A percentile compares a stretch with the other conserved stretches of the same genome.
These are phyloP conservation scores for Tarenaya hassleriana DNA, from an alignment of 345 rosid genomes.

Conservation along the genomic window DNA sequence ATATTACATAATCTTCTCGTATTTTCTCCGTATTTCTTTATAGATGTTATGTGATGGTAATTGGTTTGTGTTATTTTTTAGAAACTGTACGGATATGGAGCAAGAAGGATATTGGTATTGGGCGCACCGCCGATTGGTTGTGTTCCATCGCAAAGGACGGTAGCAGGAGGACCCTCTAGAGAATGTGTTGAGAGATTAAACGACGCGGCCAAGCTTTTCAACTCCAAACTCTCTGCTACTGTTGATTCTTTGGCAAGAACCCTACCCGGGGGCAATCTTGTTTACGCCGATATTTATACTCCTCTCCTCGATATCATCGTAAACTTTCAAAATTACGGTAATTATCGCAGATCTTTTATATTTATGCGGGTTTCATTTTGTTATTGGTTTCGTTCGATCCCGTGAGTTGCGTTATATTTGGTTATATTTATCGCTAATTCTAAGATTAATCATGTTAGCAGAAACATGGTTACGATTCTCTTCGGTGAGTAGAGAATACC, in stretches of 20 bases:
- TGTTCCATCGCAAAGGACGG: constrained; percentile 63
- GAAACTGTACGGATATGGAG: constrained; percentile 47
- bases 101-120: constrained; percentile 45
- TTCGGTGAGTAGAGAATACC: no score
- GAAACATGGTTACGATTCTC: no score
- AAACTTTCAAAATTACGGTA: constrained; percentile 44
- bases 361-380: no score
- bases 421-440: no score
- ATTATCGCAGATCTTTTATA: background rate
- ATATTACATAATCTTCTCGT: no score
- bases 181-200: constrained; percentile 40
- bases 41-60: no score
- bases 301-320: constrained; percentile 35
- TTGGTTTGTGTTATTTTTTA: no score
- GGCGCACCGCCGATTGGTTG: constrained; percentile 66
- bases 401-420: no score
- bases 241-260: constrained; percentile 25
- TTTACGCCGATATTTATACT: constrained; percentile 33
- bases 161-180: constrained; percentile 47
- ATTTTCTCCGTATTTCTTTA: no score
- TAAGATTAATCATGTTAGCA: no score
- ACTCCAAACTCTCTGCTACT: constrained; percentile 40
- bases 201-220: constrained; percentile 46
- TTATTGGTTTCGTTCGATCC: no score
- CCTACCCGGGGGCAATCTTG: constrained; percentile 27